These are phyloP conservation scores for Tetradesmus obliquus DNA, from an alignment of 139 green algal species.

Conservation along the genomic window DNA sequence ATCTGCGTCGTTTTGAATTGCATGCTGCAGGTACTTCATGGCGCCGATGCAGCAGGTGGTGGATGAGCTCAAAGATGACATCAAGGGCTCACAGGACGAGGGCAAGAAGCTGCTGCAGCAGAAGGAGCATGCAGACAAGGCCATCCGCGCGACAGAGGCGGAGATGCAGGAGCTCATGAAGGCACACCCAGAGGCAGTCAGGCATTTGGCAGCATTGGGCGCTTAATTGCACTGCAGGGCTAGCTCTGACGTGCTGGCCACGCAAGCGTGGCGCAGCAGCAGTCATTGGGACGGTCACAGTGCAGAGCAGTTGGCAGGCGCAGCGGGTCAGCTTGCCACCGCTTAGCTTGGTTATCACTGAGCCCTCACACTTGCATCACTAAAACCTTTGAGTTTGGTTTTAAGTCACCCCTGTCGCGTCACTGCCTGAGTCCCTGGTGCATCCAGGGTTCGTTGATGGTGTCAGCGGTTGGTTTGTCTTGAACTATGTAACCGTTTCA, in stretches of 20 bases:
- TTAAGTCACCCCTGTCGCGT: too few relatives aligned
- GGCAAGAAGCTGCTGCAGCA: slow-evolving; percentile 19
- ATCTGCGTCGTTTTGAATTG: background rate
- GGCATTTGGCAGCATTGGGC: slow-evolving; percentile 20
- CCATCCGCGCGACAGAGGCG: background rate
- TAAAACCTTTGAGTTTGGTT: too few relatives aligned
- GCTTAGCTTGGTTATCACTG: too few relatives aligned
- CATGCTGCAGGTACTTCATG: slow-evolving; percentile 41
- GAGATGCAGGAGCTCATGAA: slow-evolving; percentile 42
- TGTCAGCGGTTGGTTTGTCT: too few relatives aligned
- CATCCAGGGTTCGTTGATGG: too few relatives aligned
- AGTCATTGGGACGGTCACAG: too few relatives aligned
- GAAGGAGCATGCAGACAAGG: slow-evolving; percentile 31
- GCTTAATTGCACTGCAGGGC: background rate
- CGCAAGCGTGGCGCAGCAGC: too few relatives aligned
- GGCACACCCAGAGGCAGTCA: background rate
- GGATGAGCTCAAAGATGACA: slow-evolving; percentile 27
- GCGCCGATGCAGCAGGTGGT: slow-evolving; percentile 29
- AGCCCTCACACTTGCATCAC: too few relatives aligned
- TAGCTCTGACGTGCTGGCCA: background rate
- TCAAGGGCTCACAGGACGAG: slow-evolving; percentile 7
- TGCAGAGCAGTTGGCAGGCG: too few relatives aligned
- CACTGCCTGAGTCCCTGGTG: too few relatives aligned
- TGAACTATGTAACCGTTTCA: too few relatives aligned
- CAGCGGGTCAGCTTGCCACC: too few relatives aligned